phyloP scores from a whole-genome alignment of 192 early-diverging fungal species.

The Phycomyces nitens region DNA sequence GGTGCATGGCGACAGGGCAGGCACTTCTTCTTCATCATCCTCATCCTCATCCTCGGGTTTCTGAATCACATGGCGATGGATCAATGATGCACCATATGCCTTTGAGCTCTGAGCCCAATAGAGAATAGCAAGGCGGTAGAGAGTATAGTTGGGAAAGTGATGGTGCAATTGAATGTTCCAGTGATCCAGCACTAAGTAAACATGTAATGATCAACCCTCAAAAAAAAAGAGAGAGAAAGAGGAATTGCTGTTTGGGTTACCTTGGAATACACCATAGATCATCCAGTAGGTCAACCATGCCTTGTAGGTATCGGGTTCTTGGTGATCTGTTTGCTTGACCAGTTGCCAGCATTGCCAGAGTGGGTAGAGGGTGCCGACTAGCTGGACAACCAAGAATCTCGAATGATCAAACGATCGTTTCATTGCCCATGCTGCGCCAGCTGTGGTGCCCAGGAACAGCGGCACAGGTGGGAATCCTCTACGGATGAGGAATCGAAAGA shows the following conservation, averaged over 20 bases:
- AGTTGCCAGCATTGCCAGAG: slow-evolving; percentile 43
- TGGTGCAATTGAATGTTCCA: slow-evolving; percentile 41
- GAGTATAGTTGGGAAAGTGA: slow-evolving; percentile 48
- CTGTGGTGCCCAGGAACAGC: slow-evolving; percentile 14
- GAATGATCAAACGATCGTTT: slow-evolving; percentile 37
- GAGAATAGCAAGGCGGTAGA: slow-evolving; percentile 47
- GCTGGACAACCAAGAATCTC: slow-evolving; percentile 39
- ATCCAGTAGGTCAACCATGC: slow-evolving; percentile 61
- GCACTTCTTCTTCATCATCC: neutral
- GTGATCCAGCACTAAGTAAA: slow-evolving; percentile 41
- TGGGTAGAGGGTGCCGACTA: slow-evolving; percentile 50
- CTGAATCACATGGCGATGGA: slow-evolving; percentile 46
- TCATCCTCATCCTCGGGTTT: slow-evolving; percentile 11
- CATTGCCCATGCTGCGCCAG: slow-evolving; percentile 22
- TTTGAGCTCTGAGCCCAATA: slow-evolving; percentile 58
- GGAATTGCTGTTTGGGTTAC: neutral
- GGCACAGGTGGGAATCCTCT: slow-evolving; percentile 21
- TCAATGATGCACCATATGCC: slow-evolving; percentile 46
- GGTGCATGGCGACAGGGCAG: no score
- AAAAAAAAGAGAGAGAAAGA: neutral
- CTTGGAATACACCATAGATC: slow-evolving; percentile 52
- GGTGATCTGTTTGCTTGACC: slow-evolving; percentile 31
- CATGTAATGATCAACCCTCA: no score
- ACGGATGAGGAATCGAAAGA: slow-evolving; percentile 19
- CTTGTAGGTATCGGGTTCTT: slow-evolving; percentile 32